Base-by-base conservation (phyloP, 345 rosid genomes). In the Eucalyptus victrix region DNA sequence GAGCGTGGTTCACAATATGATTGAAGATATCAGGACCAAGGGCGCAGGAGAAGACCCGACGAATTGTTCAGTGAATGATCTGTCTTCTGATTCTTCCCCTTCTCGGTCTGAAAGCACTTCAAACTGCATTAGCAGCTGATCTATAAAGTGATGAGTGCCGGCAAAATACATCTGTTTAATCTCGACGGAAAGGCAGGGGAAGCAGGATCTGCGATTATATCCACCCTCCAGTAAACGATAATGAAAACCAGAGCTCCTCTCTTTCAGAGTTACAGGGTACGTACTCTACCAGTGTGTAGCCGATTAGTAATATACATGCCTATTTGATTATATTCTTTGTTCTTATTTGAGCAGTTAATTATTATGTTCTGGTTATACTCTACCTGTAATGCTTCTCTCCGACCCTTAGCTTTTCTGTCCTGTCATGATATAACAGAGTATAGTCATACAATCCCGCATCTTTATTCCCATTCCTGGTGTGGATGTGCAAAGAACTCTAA, bases 81-180 rank as follows among this genome's bases (percentile, higher is more conserved):
- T 89, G 44, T 91, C 94, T 49, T 93, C 89, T 4, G 93, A 91
- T 89, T 91, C 94, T 60, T 93, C 93, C 13, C 93, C 94, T 67
- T 76, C 95, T 40, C 86, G 30, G 32, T 92, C 94, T 51, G 91
- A 91, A 88, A 88, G 45, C 47, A 76, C 85, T 40, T 76, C 28
- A 76, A 76, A 76, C 49, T 60, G 51, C 65, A 51, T 34, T 86
- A 86, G 30, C 88, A 15, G 56, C 65, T 86, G 65, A 51, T 19
- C 34, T 34, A 50, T 86, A 5, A 47, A 86, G 56, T 50, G 54
- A 49, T 18, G 87, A 26, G 60, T 86, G 19, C 34, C 3, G 42
- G 34, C 58, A 17, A 86, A 86, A 86, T 26, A 26, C 49, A 85
- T 45, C 42, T 47, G 81, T 19, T 72, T 34, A 72, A 72, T 72